Evolutionary conservation across 2,329 filamentous ascomycete species (phyloP), one percentile per base, ranked within the genome.

Genomic region (Trichophaea hybrida): DNA sequence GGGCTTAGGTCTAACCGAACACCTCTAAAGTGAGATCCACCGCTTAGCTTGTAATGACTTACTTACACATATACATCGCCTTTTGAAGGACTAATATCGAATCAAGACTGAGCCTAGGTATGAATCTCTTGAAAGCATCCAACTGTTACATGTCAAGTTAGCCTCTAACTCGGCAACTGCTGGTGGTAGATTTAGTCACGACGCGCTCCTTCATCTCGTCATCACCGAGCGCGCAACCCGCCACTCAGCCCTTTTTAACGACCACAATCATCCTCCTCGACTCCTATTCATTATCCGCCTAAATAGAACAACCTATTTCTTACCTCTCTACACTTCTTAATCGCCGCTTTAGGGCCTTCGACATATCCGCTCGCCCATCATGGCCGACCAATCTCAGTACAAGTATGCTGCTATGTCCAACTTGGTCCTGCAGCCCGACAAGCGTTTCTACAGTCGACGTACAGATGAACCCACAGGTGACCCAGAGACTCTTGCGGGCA

Each of bases 371-470:
- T n/a, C 40, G 35, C 48, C 48, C 55, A 64, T 34, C 52, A 66
- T 66, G 64, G 64, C 64, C 74, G 82, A 93, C 85, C 86, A 94
- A 70, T 90, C 88, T 74, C 90, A 95, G 75, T 96, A 94, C 81
- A 96, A 96, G 75, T 95, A 96, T 81, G 89, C 89, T 83, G 89
- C 88, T 74, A 97, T 98, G 93, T 98, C 93, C 77, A 98, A 98
- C 83, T 85, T 98, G 88, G 93, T 98, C 72, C 88, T 98, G 82
- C 93, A 98, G 86, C 90, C 89, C 77, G 93, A 98, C 78, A 85
- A 90, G 76, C 85, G 93, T 69, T 97, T 98, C 72, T 85, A 94
- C 69, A 88, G 88, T 65, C 84, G 93, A 72, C 84, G 89, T 69
- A 89, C 84, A 68, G 91, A 98, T 74, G 94, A 98, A 76, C 84